Conservation (phyloP, 164 flowering plant genomes). For the Stephania japonica region DNA sequence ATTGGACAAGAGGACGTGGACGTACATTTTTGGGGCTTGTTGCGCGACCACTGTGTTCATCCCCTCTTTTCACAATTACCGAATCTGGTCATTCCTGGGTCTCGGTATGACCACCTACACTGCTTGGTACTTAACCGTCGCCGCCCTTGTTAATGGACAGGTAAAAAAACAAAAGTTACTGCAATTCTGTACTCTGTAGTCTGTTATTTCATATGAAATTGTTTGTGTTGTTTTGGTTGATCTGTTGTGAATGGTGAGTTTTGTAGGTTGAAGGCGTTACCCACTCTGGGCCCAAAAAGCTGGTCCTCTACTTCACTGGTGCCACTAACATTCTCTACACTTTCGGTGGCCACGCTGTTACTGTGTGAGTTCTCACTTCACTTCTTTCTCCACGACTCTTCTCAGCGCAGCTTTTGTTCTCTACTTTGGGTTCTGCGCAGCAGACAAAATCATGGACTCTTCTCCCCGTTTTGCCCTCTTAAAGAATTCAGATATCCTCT, state of each 20-base stretch:
- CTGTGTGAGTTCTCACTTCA: conserved; percentile 39
- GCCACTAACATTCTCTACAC: conserved; percentile 93
- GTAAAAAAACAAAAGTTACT: conserved; percentile 24
- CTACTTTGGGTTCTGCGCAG: conserved; percentile 22
- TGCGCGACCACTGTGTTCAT: conserved; percentile 96
- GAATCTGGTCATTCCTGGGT: conserved; percentile 93
- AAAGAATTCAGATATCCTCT: no score
- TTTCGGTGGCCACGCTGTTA: conserved; percentile 94
- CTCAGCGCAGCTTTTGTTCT: conserved; percentile 53
- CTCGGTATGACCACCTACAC: conserved; percentile 97
- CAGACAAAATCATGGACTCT: conserved; percentile 25
- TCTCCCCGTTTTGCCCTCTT: background rate
- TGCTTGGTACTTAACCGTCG: conserved; percentile 88
- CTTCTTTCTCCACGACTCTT: conserved; percentile 26
- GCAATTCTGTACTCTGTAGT: no score
- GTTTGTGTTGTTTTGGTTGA: background rate
- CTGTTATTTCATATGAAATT: background rate
- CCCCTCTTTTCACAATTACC: conserved; percentile 91
- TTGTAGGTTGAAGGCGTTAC: conserved; percentile 56
- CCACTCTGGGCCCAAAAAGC: conserved; percentile 65
- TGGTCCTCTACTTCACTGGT: conserved; percentile 87
- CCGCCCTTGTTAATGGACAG: conserved; percentile 79
- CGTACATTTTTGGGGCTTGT: conserved; percentile 94
- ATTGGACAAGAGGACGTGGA: conserved; percentile 95
- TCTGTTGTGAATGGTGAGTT: background rate